Conservation (phyloP, 2,329 filamentous ascomycete species). For the Parastagonospora avenae region DNA sequence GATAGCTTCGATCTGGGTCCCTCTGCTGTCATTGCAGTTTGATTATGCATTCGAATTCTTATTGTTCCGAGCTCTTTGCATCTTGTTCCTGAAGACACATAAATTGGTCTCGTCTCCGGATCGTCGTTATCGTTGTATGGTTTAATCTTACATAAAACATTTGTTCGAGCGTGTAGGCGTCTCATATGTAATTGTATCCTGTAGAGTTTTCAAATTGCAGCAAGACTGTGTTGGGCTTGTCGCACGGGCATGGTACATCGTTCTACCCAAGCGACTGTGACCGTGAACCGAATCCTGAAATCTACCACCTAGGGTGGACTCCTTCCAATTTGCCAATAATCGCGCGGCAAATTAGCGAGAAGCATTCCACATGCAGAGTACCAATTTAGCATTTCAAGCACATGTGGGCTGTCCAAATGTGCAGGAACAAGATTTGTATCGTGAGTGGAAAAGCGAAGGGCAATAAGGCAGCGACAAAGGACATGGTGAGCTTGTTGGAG, state of each 20-base stretch:
- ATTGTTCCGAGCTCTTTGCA: no score
- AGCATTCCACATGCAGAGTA: conserved; percentile 41
- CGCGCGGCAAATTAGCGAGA: conserved; percentile 62
- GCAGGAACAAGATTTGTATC: conserved; percentile 30
- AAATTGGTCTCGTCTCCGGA: no score
- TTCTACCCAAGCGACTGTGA: no score
- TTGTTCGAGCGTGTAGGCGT: no score
- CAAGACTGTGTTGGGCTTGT: no score
- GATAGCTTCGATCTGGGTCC: conserved; percentile 25
- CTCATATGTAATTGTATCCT: no score
- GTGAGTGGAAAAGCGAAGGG: conserved; percentile 8
- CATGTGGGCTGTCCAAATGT: conserved; percentile 66
- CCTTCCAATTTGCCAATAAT: conserved; percentile 62
- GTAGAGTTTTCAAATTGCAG: no score
- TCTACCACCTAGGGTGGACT: no score
- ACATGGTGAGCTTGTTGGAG: conserved; percentile 43
- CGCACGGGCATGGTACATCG: no score
- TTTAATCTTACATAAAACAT: no score
- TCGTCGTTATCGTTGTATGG: no score
- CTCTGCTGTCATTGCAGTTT: conserved; percentile 12
- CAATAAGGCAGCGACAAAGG: conserved; percentile 28
- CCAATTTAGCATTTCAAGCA: conserved; percentile 61
- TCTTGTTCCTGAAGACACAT: neutral
- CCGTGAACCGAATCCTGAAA: no score
- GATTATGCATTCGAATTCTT: neutral